Conservation (phyloP, 768 basidiomycete genomes). For the Phylloporus sp. region DNA sequence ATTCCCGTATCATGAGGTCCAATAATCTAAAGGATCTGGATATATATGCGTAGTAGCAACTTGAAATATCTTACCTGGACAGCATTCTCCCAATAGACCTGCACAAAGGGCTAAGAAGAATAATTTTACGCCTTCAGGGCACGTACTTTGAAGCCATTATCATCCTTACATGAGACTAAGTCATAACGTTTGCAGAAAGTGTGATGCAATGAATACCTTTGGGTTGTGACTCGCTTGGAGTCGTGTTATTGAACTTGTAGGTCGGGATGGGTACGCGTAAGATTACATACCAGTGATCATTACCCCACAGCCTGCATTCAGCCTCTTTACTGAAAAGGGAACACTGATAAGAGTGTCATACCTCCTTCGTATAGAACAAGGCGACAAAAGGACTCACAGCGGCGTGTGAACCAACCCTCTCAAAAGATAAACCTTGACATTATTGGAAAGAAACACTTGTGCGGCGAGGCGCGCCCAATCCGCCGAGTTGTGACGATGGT, state of each 20-base stretch:
- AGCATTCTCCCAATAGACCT: slow-evolving; percentile 91
- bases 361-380: background rate
- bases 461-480: slow-evolving; percentile 77
- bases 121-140: background rate
- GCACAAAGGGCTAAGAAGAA: background rate
- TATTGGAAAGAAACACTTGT: slow-evolving; percentile 58
- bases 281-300: slow-evolving; percentile 76
- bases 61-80: slow-evolving; percentile 54
- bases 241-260: background rate
- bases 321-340: slow-evolving; percentile 66
- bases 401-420: slow-evolving; percentile 77
- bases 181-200: slow-evolving; percentile 1
- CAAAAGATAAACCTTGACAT: slow-evolving; percentile 67
- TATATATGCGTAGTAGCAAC: background rate
- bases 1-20: slow-evolving; percentile 81
- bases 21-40: slow-evolving; percentile 57
- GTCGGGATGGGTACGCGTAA: background rate
- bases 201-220: slow-evolving; percentile 46
- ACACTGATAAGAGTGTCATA: slow-evolving; percentile 46
- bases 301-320: slow-evolving; percentile 74
- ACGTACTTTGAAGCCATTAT: slow-evolving; percentile 83
- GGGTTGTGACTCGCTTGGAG: slow-evolving; percentile 79
- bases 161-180: slow-evolving; percentile 44
- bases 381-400: slow-evolving; percentile 42
- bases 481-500: slow-evolving; percentile 78